Base-by-base conservation (phyloP, 495 filamentous ascomycete species). In the Penicillium coprophilum region DNA sequence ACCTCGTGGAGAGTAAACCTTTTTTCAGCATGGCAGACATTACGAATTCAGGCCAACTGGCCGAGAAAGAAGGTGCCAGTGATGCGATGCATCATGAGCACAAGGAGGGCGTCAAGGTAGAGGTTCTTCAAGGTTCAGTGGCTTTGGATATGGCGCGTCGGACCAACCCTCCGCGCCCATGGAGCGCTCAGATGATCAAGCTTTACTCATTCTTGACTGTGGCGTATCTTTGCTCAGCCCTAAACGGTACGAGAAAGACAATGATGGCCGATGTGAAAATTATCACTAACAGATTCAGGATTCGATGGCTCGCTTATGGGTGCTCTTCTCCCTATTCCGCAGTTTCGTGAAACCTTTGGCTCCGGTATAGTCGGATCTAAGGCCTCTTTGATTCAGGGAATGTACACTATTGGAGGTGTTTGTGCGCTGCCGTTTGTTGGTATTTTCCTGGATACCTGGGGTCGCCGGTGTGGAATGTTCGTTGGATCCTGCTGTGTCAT, bases 401-500 rank as follows among this genome's bases (percentile, higher is more conserved):
- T 84, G 71, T 85, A 85, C 69, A 77, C 77, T 19, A 84, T 85
- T 57, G 82, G 64, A 27, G 76, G 75, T 45, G 74, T 85, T 20
- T 73, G 74, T 10, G 82, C 77, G 15, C 71, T 82, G 1, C 80
- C 80, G 46, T 78, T 80, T 55, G 72, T 77, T n/a, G 82, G 81
- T 7, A 73, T 74, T 19, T 65, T 74, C 48, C 64, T 76, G 43
- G 80, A 83, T 67, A 61, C 63, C 2, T 83, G 74, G 66, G 84
- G 85, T 54, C 81, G 86, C 7, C 79, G 80, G 51, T 73, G 80
- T 62, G 86, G 87, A 38, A 88, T 90, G 73, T 81, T 80, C 54
- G 68, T 81, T 23, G 86, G 85, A 15, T 79, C 77, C 24, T 39
- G 77, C 4, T 64, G 83, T 39, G 82, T 87, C 63, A 76, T 86